Evolutionary conservation across 1,284 basidiomycete species (phyloP).

Genomic region (Pseudomicrostroma phylloplanum): DNA sequence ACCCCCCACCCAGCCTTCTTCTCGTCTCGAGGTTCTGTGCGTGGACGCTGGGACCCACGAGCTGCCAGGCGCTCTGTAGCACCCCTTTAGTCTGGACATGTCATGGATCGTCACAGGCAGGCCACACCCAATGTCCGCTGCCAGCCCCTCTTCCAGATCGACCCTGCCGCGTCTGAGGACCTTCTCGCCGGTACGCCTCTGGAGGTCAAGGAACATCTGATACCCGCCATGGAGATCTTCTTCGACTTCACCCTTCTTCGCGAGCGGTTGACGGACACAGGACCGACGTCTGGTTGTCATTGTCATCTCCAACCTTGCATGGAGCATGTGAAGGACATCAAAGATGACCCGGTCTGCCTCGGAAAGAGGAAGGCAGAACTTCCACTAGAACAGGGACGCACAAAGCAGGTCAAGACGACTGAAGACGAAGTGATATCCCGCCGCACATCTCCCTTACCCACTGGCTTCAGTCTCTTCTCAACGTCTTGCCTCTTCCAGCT

Average conservation of each 20-base stretch:
- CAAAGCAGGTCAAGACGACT: background rate
- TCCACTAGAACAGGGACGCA: background rate
- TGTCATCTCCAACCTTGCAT: too few relatives aligned
- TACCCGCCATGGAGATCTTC: background rate
- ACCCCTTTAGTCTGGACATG: too few relatives aligned
- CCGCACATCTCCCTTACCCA: background rate
- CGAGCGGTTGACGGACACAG: background rate
- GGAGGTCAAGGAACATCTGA: background rate
- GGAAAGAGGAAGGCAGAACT: background rate
- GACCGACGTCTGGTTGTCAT: too few relatives aligned
- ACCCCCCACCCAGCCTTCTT: too few relatives aligned
- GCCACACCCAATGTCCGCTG: background rate
- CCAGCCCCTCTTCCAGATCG: background rate
- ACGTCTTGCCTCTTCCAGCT: constrained; percentile 2
- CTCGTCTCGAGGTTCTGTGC: too few relatives aligned
- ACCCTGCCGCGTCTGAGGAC: background rate
- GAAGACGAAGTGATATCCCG: background rate
- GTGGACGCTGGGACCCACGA: too few relatives aligned
- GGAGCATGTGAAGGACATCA: too few relatives aligned
- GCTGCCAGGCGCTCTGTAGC: too few relatives aligned
- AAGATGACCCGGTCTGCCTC: background rate
- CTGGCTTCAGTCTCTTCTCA: background rate
- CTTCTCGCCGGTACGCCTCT: background rate
- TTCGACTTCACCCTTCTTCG: background rate
- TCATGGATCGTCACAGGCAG: too few relatives aligned